phyloP scores from a whole-genome alignment of 495 filamentous ascomycete genomes.

The Penicillium arizonense region DNA sequence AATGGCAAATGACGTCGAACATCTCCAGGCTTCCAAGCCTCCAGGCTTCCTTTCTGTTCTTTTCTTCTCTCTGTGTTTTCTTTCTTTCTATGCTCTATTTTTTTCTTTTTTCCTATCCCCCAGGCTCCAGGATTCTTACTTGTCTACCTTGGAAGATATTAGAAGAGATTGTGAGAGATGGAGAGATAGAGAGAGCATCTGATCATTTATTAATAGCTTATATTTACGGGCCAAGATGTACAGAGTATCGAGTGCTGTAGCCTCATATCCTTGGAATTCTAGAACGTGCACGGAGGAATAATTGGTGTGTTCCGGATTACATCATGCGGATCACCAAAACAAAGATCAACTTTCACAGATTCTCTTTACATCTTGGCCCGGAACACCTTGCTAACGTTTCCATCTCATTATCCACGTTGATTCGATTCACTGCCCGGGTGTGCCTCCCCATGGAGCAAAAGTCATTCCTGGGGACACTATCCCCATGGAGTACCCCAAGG shows the following conservation, averaged over 20 bases:
- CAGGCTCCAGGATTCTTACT: no score
- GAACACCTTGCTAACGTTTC: conserved; percentile 28
- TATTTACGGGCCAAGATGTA: no score
- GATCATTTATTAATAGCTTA: no score
- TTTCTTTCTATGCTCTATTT: background rate
- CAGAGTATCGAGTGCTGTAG: no score
- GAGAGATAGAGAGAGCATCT: no score
- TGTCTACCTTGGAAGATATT: no score
- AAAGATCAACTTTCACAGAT: conserved; percentile 26
- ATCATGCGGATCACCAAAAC: background rate
- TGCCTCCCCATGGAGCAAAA: conserved; percentile 34
- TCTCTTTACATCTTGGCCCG: conserved; percentile 49
- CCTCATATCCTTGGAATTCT: no score
- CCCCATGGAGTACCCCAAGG: conserved; percentile 38
- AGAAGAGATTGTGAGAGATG: no score
- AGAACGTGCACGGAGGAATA: background rate
- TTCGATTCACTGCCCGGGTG: conserved; percentile 21
- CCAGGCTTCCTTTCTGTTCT: no score
- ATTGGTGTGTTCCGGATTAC: background rate
- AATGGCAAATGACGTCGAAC: background rate
- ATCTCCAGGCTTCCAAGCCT: background rate
- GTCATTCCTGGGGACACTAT: conserved; percentile 41
- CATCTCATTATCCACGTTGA: conserved; percentile 12
- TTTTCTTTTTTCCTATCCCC: background rate
- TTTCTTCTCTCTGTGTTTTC: no score